Conservation (phyloP, 257 asterid species). For the Handroanthus guayacan region DNA sequence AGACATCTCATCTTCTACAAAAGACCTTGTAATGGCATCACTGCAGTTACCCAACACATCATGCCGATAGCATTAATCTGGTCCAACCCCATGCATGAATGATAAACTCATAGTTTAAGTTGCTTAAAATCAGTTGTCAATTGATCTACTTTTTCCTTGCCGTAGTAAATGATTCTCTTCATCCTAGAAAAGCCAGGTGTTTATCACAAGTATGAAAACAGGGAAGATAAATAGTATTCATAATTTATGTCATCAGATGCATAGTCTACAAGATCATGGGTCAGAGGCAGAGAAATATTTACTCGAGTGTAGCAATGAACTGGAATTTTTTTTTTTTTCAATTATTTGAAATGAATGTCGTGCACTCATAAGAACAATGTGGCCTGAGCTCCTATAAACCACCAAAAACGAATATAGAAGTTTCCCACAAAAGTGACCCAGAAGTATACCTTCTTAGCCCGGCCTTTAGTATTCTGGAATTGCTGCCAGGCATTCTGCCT, state of each 20-base stretch:
- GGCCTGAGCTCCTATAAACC: neutral
- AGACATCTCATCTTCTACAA: neutral
- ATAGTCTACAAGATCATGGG: neutral
- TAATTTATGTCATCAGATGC: neutral
- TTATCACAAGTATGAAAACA: neutral
- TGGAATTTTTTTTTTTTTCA: neutral
- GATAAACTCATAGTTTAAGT: neutral
- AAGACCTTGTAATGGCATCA: neutral
- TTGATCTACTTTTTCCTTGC: neutral
- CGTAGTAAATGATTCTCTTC: constrained; percentile 2
- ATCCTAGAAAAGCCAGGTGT: neutral
- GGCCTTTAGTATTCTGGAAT: constrained; percentile 73
- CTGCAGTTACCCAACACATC: neutral
- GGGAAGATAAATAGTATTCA: neutral
- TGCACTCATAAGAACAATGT: neutral
- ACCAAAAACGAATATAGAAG: neutral
- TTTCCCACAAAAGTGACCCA: neutral
- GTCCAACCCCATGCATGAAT: neutral
- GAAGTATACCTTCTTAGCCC: constrained; percentile 64
- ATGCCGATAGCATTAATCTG: neutral
- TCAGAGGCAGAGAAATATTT: neutral
- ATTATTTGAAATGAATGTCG: neutral
- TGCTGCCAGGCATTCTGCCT: constrained; percentile 84
- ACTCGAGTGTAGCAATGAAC: neutral
- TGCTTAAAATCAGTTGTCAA: neutral